Percentiles rank a stretch among this genome's conserved stretches.
Evolutionary conservation across 2,329 filamentous ascomycete species (phyloP).

Genomic region (Talaromyces funiculosus): DNA sequence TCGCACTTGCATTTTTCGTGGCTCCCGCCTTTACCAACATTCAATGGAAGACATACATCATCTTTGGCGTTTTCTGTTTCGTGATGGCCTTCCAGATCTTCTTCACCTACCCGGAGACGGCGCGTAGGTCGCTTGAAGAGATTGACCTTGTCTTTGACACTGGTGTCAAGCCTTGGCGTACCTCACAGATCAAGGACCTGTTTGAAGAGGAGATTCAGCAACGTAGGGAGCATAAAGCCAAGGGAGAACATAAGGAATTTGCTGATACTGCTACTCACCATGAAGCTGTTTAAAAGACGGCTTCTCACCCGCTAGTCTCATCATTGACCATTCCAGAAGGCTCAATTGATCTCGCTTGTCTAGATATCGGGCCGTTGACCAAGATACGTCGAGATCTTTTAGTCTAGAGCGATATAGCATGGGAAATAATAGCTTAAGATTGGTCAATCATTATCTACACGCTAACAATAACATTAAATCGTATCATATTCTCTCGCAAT

Average conservation of each 20-base stretch:
- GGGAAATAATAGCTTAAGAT: too few species aligned
- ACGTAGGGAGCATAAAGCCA: constrained; percentile 8
- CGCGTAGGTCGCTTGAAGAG: constrained; percentile 48
- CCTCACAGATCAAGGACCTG: constrained; percentile 18
- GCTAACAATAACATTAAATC: too few species aligned
- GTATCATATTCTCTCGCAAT: not conserved
- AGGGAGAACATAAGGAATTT: not conserved
- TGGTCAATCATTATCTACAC: not conserved
- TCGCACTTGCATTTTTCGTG: too few species aligned
- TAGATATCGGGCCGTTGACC: not conserved
- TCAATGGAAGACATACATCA: too few species aligned
- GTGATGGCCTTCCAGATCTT: too few species aligned
- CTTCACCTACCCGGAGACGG: too few species aligned
- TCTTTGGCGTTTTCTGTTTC: too few species aligned
- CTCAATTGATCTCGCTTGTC: not conserved
- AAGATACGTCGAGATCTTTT: too few species aligned
- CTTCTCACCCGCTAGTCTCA: not conserved
- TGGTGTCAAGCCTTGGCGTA: constrained; percentile 29
- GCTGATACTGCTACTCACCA: not conserved
- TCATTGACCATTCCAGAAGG: not conserved
- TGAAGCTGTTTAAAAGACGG: not conserved
- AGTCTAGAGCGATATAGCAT: too few species aligned
- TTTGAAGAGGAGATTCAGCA: constrained; percentile 25
- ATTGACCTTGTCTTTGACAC: constrained; percentile 63
- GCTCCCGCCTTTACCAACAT: too few species aligned